Conservation (phyloP, 2,329 filamentous ascomycete species). For the Xylaria sp. region DNA sequence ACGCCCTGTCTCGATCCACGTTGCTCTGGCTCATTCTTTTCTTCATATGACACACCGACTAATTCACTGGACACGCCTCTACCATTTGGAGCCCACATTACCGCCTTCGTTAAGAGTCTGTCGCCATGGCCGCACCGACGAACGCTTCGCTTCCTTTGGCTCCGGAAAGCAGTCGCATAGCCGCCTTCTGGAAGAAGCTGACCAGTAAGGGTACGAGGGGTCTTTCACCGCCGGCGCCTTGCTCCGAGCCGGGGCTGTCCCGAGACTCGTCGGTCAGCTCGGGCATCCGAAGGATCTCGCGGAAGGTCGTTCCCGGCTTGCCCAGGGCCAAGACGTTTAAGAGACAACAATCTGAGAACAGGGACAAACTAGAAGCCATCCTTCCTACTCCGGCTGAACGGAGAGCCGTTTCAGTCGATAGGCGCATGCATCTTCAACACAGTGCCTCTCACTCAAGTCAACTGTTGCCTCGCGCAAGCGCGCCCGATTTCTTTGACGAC, state of each 20-base stretch:
- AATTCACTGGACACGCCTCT: constrained; percentile 40
- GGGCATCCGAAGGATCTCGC: constrained; percentile 57
- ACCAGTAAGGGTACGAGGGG: constrained; percentile 44
- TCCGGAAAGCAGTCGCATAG: constrained; percentile 43
- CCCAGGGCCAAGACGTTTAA: constrained; percentile 83
- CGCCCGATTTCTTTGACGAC: constrained; percentile 58
- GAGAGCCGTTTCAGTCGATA: constrained; percentile 75
- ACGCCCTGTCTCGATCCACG: constrained; percentile 39
- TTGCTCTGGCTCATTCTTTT: constrained; percentile 34
- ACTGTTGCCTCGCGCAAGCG: constrained; percentile 60
- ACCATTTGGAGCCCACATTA: constrained; percentile 39
- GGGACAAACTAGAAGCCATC: constrained; percentile 76
- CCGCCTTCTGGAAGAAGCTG: constrained; percentile 44
- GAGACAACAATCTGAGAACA: constrained; percentile 82
- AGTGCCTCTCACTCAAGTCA: constrained; percentile 50
- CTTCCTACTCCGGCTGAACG: constrained; percentile 73
- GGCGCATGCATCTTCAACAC: constrained; percentile 55
- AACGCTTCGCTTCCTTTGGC: constrained; percentile 42
- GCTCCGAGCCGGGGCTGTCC: constrained; percentile 43
- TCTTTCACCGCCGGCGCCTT: constrained; percentile 39
- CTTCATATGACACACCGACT: constrained; percentile 41
- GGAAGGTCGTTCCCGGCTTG: constrained; percentile 80
- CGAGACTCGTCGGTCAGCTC: constrained; percentile 43
- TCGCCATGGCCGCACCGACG: constrained; percentile 48
- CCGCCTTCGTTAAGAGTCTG: constrained; percentile 37